phyloP scores from a whole-genome alignment of 441 rosid species.

The Hura crepitans region DNA sequence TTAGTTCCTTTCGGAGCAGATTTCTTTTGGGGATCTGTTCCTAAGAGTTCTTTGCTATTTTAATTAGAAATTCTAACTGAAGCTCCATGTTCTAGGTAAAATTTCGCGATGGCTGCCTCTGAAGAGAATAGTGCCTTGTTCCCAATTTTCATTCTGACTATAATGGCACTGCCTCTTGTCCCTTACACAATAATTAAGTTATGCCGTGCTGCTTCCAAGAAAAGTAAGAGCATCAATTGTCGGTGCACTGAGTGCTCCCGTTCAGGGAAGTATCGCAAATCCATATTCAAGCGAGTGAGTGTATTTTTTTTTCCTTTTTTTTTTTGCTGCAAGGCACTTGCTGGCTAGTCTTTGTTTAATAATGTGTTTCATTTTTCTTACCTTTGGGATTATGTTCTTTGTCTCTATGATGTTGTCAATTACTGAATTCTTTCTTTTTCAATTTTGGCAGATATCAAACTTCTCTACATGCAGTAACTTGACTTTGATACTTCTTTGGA shows the following conservation, averaged over 20 bases:
- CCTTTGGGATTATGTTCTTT: slow-evolving; percentile 1
- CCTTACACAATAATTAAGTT: slow-evolving; percentile 77
- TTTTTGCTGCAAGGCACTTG: slow-evolving; percentile 10
- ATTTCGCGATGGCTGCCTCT: slow-evolving; percentile 70
- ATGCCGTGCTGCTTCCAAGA: slow-evolving; percentile 65
- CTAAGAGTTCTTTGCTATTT: background rate
- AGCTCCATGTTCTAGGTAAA: slow-evolving; percentile 28
- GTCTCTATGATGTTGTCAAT: slow-evolving; percentile 13
- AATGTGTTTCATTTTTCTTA: background rate
- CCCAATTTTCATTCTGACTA: slow-evolving; percentile 93
- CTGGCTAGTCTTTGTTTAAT: background rate
- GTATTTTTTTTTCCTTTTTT: too few relatives aligned
- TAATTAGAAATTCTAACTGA: background rate
- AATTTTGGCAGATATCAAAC: slow-evolving; percentile 70
- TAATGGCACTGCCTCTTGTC: slow-evolving; percentile 89
- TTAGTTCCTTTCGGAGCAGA: background rate
- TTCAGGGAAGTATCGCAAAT: slow-evolving; percentile 81
- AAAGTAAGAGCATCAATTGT: slow-evolving; percentile 71
- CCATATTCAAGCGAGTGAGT: slow-evolving; percentile 71
- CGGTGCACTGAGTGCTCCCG: slow-evolving; percentile 72
- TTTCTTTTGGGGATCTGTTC: background rate
- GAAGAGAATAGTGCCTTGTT: slow-evolving; percentile 86
- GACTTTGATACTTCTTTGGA: slow-evolving; percentile 81
- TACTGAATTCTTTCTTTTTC: slow-evolving; percentile 7
- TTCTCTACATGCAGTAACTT: slow-evolving; percentile 90